Evolutionary conservation across 306 rosid species (phyloP).

Genomic region (Ceratonia siliqua): DNA sequence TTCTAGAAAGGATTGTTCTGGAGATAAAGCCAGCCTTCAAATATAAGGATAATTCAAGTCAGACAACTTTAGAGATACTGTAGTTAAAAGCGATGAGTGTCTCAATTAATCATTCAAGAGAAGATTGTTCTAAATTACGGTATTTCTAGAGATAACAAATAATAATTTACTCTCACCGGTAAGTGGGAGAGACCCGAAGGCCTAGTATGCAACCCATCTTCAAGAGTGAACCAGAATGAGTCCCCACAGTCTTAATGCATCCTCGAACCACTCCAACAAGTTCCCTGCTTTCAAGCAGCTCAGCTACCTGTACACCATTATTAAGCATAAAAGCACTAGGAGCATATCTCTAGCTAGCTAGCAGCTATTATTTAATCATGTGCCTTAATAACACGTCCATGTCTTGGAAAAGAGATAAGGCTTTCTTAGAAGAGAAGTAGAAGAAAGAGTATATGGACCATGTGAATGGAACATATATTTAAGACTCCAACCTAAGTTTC

Average conservation of each 20-base stretch:
- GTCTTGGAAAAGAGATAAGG: slow-evolving; percentile 18
- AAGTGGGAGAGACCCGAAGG: slow-evolving; percentile 73
- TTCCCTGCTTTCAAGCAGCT: slow-evolving; percentile 57
- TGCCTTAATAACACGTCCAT: no score
- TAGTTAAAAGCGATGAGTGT: no score
- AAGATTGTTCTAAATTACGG: no score
- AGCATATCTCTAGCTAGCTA: no score
- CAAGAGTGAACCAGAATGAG: slow-evolving; percentile 47
- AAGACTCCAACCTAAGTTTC: slow-evolving; percentile 15
- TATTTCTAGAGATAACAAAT: no score
- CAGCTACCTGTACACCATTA: slow-evolving; percentile 60
- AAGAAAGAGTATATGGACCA: slow-evolving; percentile 18
- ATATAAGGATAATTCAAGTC: no score
- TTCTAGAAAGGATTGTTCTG: no score
- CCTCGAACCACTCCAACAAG: slow-evolving; percentile 80
- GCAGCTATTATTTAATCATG: not conserved
- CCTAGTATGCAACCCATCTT: slow-evolving; percentile 74
- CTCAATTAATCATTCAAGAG: no score
- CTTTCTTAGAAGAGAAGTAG: slow-evolving; percentile 18
- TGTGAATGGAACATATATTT: slow-evolving; percentile 11
- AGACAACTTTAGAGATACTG: no score
- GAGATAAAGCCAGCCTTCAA: no score
- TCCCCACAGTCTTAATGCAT: slow-evolving; percentile 62
- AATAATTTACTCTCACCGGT: no score
- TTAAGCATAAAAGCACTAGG: not conserved